Conservation (phyloP, 129 eudicot genomes). For the Ambrosia trifida region DNA sequence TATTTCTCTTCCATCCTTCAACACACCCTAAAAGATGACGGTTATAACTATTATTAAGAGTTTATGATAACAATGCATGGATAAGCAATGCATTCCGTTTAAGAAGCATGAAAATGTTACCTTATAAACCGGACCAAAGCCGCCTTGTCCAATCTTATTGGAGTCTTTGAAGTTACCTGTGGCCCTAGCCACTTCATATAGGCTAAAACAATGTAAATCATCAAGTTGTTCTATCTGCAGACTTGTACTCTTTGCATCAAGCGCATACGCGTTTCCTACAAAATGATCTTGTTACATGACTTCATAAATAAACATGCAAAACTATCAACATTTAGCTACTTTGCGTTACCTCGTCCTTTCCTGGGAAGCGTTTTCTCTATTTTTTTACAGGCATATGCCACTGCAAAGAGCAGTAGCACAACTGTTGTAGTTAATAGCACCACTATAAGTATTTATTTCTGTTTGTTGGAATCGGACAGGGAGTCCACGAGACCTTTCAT, state of each 20-base stretch:
- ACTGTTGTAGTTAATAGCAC: background rate
- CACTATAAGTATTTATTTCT: background rate
- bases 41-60: background rate
- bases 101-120: background rate
- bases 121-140: constrained; percentile 33
- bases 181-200: constrained; percentile 8
- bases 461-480: background rate
- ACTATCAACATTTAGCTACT: background rate
- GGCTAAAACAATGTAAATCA: constrained; percentile 14
- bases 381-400: background rate
- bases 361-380: background rate
- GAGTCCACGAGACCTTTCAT: background rate
- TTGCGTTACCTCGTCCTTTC: background rate
- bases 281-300: background rate
- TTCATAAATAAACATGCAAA: background rate
- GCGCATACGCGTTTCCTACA: background rate
- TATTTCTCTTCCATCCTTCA: constrained; percentile 21
- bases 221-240: background rate
- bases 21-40: constrained; percentile 14
- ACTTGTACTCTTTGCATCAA: background rate
- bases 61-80: no score
- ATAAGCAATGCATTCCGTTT: background rate
- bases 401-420: background rate
- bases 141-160: constrained; percentile 32
- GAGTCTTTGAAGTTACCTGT: constrained; percentile 8